Base-by-base conservation (phyloP, 192 early-diverging fungal species). In the Thamnidium elegans region DNA sequence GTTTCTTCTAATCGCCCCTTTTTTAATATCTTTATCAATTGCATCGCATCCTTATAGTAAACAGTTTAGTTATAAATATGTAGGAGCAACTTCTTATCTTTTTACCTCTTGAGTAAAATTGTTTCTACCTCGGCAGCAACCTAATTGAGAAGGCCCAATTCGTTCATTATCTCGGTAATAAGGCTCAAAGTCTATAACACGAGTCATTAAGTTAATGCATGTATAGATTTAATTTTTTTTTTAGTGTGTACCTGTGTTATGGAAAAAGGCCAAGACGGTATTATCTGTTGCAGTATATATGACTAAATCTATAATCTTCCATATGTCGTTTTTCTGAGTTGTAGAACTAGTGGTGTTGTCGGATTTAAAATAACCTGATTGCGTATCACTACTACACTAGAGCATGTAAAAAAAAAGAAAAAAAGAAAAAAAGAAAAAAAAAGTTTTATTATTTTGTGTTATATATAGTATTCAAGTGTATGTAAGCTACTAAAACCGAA, bases 241-340 rank as follows among this genome's bases (percentile, higher is more conserved):
- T n/a, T n/a, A n/a, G n/a, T 11, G 19, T 34, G 9, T 56, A 56
- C 55, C 19, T 56, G 43, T 50, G 39, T 48, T 50, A 48, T 68
- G 66, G 42, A 68, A 68, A 50, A 68, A 68, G 10, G 58, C 58
- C 8, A 68, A 47, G 17, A 68, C 19, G 3, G 46, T 42, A 34
- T 68, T 44, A 59, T 68, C 58, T 7, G 50, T 39, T 39, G 50
- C 50, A 14, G 48, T 68, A 48, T 68, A 68, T 43, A 60, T 68
- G 20, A 68, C 58, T 15, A 68, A 20, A 52, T 68, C 58, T 26
- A 60, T 44, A 15, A 60, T 50, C 31, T 36, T 47, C 66, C 66
- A 68, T 7, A 31, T 68, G 6, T 19, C 30, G 14, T 17, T 47
- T 58, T 48, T 56, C 3, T 34, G 31, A 32, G 14, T 19, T 10